Base-by-base conservation (phyloP, 805 yeast genomes). In the Hanseniaspora jakobsenii region DNA sequence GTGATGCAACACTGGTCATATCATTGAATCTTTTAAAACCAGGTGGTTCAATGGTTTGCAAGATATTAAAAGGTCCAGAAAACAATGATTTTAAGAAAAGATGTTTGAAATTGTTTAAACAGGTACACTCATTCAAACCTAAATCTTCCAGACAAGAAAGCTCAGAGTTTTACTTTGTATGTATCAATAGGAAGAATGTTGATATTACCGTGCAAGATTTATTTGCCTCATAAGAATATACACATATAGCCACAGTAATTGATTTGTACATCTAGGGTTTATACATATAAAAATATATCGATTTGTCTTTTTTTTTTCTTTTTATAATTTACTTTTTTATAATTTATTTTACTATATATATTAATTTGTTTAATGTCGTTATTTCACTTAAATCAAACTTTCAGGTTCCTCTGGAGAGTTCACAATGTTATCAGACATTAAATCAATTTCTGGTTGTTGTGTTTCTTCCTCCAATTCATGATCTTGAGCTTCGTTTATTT, bases 1-100 rank as follows among this genome's bases (percentile, higher is more conserved):
- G 96, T 60, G 91, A 84, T 53, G 95, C 95, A 0, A 95, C 94
- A 0, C 60, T 91, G 41, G 68, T 83, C 6, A 69, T 87, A 39
- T 79, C 93, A 1, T 68, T 79, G 43, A 80, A 77, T 49, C 61
- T 82, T n/a, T 62, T 91, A 22, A 75, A 67, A 49, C 73, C 77
- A 4, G 73, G 73, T 22, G 98, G 98, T 1, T 55, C 65, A 9
- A 73, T 84, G 55, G 79, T 85, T 12, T 81, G 94, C 66, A 91
- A 91, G 61, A 80, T 78, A 53, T 87, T 73, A 59, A 73, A 87
- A 0, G 98, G 98, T 0, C 66, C 71, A 31, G 94, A 85, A 52
- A 96, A 86, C 54, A 56, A 54, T 12, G 56, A 68, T 4, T 65
- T 89, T n/a, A 81, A 81, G 52, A 55, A 61, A 14, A 65, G 82